Evolutionary conservation across 305 asterid genomes (phyloP).

Genomic region (Solanum hybrid): DNA sequence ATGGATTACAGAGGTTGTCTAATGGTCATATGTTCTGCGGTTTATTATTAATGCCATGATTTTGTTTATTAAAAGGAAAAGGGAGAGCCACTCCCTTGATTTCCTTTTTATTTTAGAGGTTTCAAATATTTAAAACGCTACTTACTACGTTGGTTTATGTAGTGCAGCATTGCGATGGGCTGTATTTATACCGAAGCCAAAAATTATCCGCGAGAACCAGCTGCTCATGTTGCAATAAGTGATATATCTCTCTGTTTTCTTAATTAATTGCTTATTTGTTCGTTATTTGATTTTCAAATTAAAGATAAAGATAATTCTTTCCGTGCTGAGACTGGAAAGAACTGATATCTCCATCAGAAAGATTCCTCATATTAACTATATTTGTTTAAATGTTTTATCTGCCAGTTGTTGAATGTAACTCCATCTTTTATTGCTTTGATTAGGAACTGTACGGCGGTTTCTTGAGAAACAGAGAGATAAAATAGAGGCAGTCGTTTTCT

Average conservation of each 20-base stretch:
- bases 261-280: constrained; percentile 1
- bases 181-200: constrained; percentile 82
- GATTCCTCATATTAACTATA: background rate
- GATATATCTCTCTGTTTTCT: constrained; percentile 12
- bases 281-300: background rate
- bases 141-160: constrained; percentile 12
- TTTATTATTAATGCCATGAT: constrained; percentile 8
- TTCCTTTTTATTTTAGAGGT: constrained; percentile 1
- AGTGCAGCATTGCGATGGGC: constrained; percentile 71
- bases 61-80: background rate
- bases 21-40: constrained; percentile 9
- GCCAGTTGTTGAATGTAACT: background rate
- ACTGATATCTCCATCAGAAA: background rate
- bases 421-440: constrained; percentile 7
- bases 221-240: constrained; percentile 96
- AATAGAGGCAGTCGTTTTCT: constrained; percentile 62
- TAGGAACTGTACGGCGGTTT: constrained; percentile 89
- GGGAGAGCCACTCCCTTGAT: background rate
- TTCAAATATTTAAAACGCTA: background rate
- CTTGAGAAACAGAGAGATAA: constrained; percentile 85
- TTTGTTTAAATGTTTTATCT: background rate
- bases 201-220: constrained; percentile 92
- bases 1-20: constrained; percentile 60
- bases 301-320: background rate
- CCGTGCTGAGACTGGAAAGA: background rate